These are phyloP conservation scores for Eimeria necatrix DNA, from an alignment of 169 alveolate species.

Conservation along the genomic window DNA sequence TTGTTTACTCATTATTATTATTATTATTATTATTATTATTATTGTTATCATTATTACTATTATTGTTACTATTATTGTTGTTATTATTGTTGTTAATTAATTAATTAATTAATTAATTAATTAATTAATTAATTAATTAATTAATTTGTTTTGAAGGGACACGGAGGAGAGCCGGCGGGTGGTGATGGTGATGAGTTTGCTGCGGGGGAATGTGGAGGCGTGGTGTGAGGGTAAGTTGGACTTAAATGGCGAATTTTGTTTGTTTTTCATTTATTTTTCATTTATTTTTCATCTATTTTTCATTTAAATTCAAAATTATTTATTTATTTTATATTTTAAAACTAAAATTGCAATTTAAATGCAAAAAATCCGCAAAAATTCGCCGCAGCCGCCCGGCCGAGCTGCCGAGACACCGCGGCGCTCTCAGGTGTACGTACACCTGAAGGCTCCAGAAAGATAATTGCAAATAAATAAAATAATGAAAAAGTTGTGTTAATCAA, in stretches of 20 bases:
- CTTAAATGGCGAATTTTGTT: not conserved
- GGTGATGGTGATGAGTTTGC: conserved; percentile 8
- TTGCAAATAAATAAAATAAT: too few relatives aligned
- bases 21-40: too few relatives aligned
- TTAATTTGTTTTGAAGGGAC: not conserved
- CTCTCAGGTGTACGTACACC: not conserved
- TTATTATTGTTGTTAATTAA: too few relatives aligned
- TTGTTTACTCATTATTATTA: not conserved
- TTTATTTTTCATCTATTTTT: not conserved
- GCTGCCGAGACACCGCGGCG: not conserved
- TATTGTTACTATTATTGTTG: too few relatives aligned
- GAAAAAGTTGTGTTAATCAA: not conserved
- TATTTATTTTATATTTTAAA: too few relatives aligned
- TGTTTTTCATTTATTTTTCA: not conserved
- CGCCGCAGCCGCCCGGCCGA: not conserved
- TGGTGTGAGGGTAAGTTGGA: conserved; percentile 1
- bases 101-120: not conserved
- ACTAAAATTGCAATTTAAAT: not conserved
- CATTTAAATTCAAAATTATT: not conserved
- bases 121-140: too few relatives aligned
- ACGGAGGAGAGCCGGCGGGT: conserved; percentile 30
- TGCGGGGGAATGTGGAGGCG: conserved; percentile 20
- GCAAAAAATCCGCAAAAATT: too few relatives aligned
- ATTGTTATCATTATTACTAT: too few relatives aligned
- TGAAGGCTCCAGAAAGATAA: not conserved